Evolutionary conservation across 768 basidiomycete species (phyloP).

Genomic region (Termitomyces sp.): DNA sequence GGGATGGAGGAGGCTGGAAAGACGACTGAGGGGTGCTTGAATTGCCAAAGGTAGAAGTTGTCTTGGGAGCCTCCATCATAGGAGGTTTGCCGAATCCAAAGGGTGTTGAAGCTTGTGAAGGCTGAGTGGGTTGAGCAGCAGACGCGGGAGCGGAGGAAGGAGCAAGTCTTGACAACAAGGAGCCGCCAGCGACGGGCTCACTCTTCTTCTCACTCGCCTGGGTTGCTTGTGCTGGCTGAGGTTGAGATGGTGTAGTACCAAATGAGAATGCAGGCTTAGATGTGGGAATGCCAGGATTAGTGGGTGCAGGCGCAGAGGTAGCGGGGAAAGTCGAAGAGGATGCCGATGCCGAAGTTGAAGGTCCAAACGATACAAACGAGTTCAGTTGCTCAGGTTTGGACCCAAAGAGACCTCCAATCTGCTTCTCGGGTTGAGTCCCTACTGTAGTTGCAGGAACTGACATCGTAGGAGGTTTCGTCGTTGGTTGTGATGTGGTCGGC

Average conservation of each 20-base stretch:
- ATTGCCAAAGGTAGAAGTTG: constrained; percentile 22
- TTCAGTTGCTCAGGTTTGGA: constrained; percentile 5
- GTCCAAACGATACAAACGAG: constrained; percentile 12
- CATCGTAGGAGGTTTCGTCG: constrained; percentile 13
- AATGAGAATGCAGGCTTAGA: constrained; percentile 13
- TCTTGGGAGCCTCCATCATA: constrained; percentile 18
- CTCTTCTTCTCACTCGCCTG: constrained; percentile 15
- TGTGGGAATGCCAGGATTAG: constrained; percentile 6
- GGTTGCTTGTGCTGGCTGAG: constrained; percentile 6
- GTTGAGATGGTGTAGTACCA: constrained; percentile 14
- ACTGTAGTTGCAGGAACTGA: constrained; percentile 5
- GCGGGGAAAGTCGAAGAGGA: neutral
- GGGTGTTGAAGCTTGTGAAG: constrained; percentile 11
- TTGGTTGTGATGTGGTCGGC: constrained; percentile 11
- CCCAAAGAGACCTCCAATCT: constrained; percentile 10
- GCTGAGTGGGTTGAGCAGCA: constrained; percentile 4
- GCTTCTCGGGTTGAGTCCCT: constrained; percentile 11
- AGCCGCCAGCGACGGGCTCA: constrained; percentile 11
- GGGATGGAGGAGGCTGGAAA: constrained; percentile 15
- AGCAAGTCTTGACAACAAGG: constrained; percentile 23
- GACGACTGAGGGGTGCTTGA: constrained; percentile 17
- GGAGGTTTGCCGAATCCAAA: constrained; percentile 19
- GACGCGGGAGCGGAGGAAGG: constrained; percentile 14
- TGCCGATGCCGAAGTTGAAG: neutral
- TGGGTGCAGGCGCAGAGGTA: neutral